Evolutionary conservation across 345 rosid species (phyloP).

Genomic region (Nasturtium officinale): DNA sequence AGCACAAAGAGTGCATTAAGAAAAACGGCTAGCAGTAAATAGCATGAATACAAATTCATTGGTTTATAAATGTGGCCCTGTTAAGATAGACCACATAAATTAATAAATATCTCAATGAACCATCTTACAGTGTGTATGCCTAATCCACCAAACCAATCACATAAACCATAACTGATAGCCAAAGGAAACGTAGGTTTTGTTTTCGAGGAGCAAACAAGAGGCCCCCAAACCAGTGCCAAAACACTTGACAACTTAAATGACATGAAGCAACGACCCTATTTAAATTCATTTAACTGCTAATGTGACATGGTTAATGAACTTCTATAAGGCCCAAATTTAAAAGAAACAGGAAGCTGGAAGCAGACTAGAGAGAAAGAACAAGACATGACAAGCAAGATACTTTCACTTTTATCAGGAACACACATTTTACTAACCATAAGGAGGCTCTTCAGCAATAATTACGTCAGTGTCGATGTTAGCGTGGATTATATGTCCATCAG

Average conservation of each 20-base stretch:
- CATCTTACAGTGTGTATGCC: background rate
- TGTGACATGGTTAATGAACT: background rate
- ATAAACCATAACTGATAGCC: background rate
- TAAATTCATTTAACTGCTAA: background rate
- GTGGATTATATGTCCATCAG: conserved; percentile 97
- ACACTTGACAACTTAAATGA: background rate
- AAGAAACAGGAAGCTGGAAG: background rate
- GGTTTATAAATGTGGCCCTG: background rate
- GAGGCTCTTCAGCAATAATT: conserved; percentile 96
- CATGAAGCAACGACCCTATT: background rate
- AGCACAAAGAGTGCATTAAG: background rate
- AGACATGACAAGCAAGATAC: background rate
- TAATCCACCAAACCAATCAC: background rate
- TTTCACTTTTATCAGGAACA: background rate
- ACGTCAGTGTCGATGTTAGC: conserved; percentile 99
- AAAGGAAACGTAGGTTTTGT: background rate
- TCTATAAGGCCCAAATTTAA: conserved; percentile 2
- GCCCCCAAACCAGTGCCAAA: conserved; percentile 3
- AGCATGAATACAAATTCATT: conserved; percentile 2
- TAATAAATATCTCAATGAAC: background rate
- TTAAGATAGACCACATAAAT: background rate
- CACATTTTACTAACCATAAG: conserved; percentile 70
- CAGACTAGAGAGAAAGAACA: conserved; percentile 1
- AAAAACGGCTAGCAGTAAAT: background rate
- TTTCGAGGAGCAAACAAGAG: conserved; percentile 14